Base-by-base conservation (phyloP, 2,329 filamentous ascomycete species). In the Monilinia fructigena region DNA sequence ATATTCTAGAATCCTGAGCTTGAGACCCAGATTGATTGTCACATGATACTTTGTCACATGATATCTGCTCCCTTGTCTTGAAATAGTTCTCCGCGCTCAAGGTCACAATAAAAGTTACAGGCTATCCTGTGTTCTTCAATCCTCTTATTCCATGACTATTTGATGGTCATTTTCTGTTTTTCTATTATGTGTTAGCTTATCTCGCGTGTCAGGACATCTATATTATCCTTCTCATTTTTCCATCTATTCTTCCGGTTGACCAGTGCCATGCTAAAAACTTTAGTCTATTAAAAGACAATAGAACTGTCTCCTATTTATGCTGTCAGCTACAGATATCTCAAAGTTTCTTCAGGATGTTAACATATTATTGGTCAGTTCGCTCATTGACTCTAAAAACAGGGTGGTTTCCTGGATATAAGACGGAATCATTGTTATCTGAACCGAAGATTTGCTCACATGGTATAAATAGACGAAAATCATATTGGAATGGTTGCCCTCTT, bases 371-470 rank as follows among this genome's bases (percentile, higher is more conserved):
- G 18, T n/a, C 23, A 16, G 23, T 16, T 3, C 20, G 12, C 18
- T 45, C 16, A 47, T 47, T 48, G 47, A 7, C 8, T 48, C 47
- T 28, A 3, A 8, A 8, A 20, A 12, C 8, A 48, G 8, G 20
- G 20, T 10, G 47, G 26, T 42, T n/a, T 47, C 23, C 26, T 48
- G 16, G 16, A n/a, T 12, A 45, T 31, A 35, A 28, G 35, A 55
- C 61, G 61, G 61, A 18, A 55, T 23, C 38, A 23, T 55, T 35
- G 26, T 42, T 18, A 16, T 55, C 16, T 55, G 23, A 63, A 38
- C 61, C 61, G 61, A 45, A 55, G 5, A 4, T 42, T 23, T 63
- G 61, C 45, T 55, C 50, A 63, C 61, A 63, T 55, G 50, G 50
- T 28, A 23, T 20, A 4, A 55, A 63, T 55, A 63, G 23, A 63